A percentile compares a stretch with the other conserved stretches of the same genome.
Evolutionary conservation across 177 flowering plant genomes (phyloP).

Genomic region (Telopea speciosissima): DNA sequence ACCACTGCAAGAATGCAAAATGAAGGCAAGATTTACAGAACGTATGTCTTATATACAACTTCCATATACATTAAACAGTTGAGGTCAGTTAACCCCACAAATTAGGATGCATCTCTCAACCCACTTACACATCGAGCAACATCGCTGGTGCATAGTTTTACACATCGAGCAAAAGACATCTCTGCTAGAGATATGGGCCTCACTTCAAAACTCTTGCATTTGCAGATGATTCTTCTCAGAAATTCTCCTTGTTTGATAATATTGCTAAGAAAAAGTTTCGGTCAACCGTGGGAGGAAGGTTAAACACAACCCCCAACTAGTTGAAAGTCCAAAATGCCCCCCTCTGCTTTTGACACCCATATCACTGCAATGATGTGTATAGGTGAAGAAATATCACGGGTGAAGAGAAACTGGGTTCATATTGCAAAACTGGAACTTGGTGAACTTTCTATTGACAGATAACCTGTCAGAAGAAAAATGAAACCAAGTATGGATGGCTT

Average conservation of each 20-base stretch:
- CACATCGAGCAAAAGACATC: neutral
- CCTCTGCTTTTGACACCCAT: too few species aligned
- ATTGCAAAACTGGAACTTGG: neutral
- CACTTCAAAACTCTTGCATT: neutral
- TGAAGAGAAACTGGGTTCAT: too few species aligned
- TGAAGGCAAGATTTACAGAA: too few species aligned
- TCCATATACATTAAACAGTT: too few species aligned
- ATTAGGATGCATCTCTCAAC: too few species aligned
- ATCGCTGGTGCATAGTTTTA: neutral
- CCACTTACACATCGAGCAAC: too few species aligned
- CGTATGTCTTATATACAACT: neutral
- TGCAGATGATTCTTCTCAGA: neutral
- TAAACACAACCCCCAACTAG: too few species aligned
- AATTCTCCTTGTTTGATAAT: conserved; percentile 2
- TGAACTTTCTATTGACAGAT: neutral
- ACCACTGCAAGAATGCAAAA: too few species aligned
- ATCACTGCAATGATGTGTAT: too few species aligned
- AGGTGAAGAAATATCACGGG: too few species aligned
- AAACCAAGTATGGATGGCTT: neutral
- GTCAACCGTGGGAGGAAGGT: too few species aligned
- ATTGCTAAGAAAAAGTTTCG: neutral
- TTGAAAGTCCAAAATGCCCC: too few species aligned
- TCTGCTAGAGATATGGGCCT: neutral
- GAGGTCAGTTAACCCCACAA: neutral
- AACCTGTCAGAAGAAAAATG: neutral